Evolutionary conservation across 352 stramenopile species (phyloP).

Genomic region (Pythium guiyangense): DNA sequence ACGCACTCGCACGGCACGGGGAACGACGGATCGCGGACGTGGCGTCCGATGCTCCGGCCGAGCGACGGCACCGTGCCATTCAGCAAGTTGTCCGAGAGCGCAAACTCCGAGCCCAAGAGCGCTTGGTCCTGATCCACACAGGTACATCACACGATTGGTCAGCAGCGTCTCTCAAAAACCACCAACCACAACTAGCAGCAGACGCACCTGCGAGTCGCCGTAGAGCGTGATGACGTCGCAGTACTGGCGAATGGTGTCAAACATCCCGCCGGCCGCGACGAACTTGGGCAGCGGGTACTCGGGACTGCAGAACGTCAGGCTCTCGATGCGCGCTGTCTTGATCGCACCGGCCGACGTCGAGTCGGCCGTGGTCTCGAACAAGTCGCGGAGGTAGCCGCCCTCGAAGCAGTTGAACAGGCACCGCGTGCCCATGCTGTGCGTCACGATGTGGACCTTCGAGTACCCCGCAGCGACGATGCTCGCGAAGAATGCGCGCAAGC

Average conservation of each 20-base stretch:
- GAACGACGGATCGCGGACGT: constrained; percentile 16
- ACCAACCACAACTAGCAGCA: too few species aligned
- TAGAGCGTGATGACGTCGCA: constrained; percentile 48
- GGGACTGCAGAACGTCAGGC: constrained; percentile 53
- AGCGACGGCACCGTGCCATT: constrained; percentile 9
- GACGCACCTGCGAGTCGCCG: constrained; percentile 25
- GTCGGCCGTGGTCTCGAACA: constrained; percentile 14
- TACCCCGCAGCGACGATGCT: constrained; percentile 20
- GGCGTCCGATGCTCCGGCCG: constrained; percentile 14
- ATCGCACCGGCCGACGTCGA: not conserved
- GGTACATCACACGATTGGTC: too few species aligned
- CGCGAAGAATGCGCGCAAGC: constrained; percentile 16
- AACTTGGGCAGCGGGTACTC: constrained; percentile 51
- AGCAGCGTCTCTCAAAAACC: too few species aligned
- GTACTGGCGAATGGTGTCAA: constrained; percentile 36
- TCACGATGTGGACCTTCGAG: constrained; percentile 20
- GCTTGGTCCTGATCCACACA: constrained; percentile 8
- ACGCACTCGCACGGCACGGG: constrained; percentile 15
- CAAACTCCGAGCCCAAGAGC: constrained; percentile 14
- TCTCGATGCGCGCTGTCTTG: constrained; percentile 12
- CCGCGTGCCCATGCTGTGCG: constrained; percentile 20
- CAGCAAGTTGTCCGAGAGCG: constrained; percentile 8
- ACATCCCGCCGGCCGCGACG: constrained; percentile 27
- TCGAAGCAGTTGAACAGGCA: constrained; percentile 17
- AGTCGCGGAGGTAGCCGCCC: constrained; percentile 8